Conservation (phyloP, 176 grass and related monocot species). For the Tillandsia fasciculata region DNA sequence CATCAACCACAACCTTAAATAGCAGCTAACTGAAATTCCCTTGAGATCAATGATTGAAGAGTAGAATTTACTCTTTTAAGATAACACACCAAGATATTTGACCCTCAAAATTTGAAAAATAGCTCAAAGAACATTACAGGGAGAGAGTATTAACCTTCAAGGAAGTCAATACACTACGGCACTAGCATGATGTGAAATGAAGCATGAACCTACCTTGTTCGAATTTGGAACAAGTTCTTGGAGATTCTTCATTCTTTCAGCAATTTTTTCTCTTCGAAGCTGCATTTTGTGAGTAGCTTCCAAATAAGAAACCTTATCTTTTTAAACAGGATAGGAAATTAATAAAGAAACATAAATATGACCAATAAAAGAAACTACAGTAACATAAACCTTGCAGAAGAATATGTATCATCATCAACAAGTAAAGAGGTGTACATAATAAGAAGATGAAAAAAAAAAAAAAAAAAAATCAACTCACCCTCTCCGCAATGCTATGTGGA, state of each 20-base stretch:
- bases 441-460: not conserved
- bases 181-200: not conserved
- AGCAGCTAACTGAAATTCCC: no score
- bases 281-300: slow-evolving; percentile 8
- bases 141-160: not conserved
- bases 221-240: slow-evolving; percentile 24
- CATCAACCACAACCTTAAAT: no score
- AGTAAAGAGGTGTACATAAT: not conserved
- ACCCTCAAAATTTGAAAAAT: no score
- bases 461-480: slow-evolving; percentile 11
- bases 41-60: no score
- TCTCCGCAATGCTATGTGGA: slow-evolving; percentile 31
- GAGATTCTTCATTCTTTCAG: slow-evolving; percentile 27
- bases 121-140: not conserved
- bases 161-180: not conserved
- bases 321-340: not conserved
- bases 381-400: no score
- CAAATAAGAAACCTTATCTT: not conserved
- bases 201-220: slow-evolving; percentile 5
- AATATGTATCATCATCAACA: not conserved
- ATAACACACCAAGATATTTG: no score
- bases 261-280: slow-evolving; percentile 28
- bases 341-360: not conserved
- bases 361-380: no score
- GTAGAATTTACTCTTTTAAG: no score